Evolutionary conservation across 805 yeast genomes (phyloP), one percentile per base, ranked within the genome.

Genomic region (Kuraishia cidri): DNA sequence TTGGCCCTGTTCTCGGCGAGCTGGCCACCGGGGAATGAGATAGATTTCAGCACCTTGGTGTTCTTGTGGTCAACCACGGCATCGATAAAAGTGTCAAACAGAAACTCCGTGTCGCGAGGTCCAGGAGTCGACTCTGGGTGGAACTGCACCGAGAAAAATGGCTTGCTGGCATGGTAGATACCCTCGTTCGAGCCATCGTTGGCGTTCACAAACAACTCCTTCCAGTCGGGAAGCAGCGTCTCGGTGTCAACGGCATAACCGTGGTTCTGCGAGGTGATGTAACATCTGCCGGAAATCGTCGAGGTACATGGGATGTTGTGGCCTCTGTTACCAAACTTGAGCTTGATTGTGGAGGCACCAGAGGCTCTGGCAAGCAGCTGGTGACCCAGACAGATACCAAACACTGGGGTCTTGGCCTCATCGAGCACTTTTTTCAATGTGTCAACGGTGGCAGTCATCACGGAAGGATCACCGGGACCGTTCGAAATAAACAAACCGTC

Each of bases 61-160:
- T 60, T 44, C 48, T 79, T 72, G 64, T 61, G 70, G 30, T 79
- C 84, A 33, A 70, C 56, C 32, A 92, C 94, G 31, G 96, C 58
- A 44, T 84, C 61, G 52, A 92, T 81, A 62, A 92, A 92, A 21
- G 84, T 87, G 52, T 92, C 98, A 50, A 92, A 92, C 57, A 92
- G 69, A 61, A 88, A 92, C 64, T 92, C 98, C 33, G 98, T 92
- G 58, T 92, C 99, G 58, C 95, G 78, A 57, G 99, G 99, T 58
- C 99, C 99, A 30, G 98, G 97, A 31, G 95, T 86, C 16, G 97
- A 85, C 69, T 92, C 99, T 17, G 99, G 99, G 58, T 92, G 99
- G 72, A 92, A 90, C 69, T 92, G 99, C 31, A 92, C 97, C 11
- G 98, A 92, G 71, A 92, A 92, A 56, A 69, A 81, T 25, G 99